Base-by-base conservation (phyloP, 2,329 filamentous ascomycete genomes). In the Diplodia scrobiculata region DNA sequence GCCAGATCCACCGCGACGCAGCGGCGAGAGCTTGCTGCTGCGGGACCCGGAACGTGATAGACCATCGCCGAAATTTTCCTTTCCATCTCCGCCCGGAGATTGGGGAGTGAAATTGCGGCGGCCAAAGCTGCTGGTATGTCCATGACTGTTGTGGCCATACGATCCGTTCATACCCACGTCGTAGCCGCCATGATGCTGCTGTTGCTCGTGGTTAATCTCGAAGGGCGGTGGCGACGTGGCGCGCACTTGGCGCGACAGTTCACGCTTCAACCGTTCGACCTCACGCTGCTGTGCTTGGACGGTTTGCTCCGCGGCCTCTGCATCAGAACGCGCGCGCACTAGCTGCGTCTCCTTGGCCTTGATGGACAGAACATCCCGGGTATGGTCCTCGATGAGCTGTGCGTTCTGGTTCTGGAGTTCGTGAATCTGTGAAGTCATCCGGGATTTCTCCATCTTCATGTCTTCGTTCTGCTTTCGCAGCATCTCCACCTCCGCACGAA, bases 301-400 rank as follows among this genome's bases (percentile, higher is more conserved):
- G 67, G 88, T 89, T 72, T 92, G 89, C 75, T 97, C 92, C 0
- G 93, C 91, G 0, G 91, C 88, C 76, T 98, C 94, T 36, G 90
- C 91, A 73, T 99, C 95, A 70, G 91, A 92, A 65, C 93, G 86
- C 11, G 95, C 93, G 52, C 95, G 89, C 10, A 98, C 94, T 5
- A 99, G 85, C 73, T 99, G 95, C 2, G 95, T 98, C 78, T 99
- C 95, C 79, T 99, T 99, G 14, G 95, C 95, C 77, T 98, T 98
- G 80, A 99, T 96, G 71, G 92, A 95, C 50, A 99, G 83, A 0
- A 97, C 92, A 73, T 99, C 94, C 55, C 94, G 86, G 0, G 95
- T 99, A 76, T 98, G 94, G 73, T 98, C 94, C 78, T 99, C 95
- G 68, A 99, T 99, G 38, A 99, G 83, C 69, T 95, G 90, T 27